These are phyloP conservation scores for Acanthamoeba royreba DNA, from an alignment of 208 protist genomes.

Conservation along the genomic window DNA sequence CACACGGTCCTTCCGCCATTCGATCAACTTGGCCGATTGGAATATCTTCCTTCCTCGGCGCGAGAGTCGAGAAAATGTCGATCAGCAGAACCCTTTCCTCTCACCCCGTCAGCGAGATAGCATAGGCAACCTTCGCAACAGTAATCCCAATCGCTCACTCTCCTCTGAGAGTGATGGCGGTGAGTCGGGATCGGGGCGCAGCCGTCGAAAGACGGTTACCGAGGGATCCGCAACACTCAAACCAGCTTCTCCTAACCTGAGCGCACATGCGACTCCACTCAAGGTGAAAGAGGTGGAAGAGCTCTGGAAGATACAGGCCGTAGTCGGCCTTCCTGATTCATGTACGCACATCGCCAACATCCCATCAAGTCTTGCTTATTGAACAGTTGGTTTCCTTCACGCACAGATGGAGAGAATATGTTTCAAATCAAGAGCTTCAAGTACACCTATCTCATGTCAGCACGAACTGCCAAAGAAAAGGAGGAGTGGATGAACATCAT, in stretches of 20 bases:
- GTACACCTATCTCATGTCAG: not conserved
- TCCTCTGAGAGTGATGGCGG: not conserved
- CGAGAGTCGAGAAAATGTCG: not conserved
- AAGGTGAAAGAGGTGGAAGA: slow-evolving; percentile 5
- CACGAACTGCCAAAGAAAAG: not conserved
- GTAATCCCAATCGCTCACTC: not conserved
- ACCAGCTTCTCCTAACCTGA: not conserved
- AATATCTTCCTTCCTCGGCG: not conserved
- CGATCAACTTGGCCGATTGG: slow-evolving; percentile 22
- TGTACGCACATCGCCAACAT: not conserved
- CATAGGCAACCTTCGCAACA: not conserved
- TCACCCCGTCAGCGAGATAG: not conserved
- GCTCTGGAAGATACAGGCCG: slow-evolving; percentile 7
- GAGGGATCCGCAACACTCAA: not conserved
- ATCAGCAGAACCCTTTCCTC: not conserved
- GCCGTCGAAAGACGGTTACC: not conserved
- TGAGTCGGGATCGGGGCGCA: not conserved
- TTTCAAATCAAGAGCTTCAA: slow-evolving; percentile 27
- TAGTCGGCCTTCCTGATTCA: not conserved
- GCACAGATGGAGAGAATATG: not conserved
- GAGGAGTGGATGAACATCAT: slow-evolving; percentile 12
- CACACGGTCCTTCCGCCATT: not conserved
- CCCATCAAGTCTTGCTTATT: not conserved
- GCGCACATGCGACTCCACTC: not conserved
- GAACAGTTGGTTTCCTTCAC: not conserved